Percentiles rank a stretch among this genome's conserved stretches.
Conservation (phyloP, 306 rosid genomes). For the Gillenia trifoliata region DNA sequence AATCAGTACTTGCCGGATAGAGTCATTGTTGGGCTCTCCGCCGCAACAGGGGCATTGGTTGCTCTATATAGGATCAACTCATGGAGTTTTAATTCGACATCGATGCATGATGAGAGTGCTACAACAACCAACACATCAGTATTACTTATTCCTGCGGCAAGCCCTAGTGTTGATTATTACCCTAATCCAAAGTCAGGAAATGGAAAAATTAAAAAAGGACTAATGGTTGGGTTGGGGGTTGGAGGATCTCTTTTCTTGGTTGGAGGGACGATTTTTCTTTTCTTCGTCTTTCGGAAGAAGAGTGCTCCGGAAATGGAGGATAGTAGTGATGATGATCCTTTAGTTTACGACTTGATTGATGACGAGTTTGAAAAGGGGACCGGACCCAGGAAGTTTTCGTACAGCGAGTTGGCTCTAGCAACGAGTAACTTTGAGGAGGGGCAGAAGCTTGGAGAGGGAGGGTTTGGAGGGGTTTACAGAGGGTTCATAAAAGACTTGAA, state of each 20-base stretch:
- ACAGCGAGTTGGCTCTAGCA: neutral
- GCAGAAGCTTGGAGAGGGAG: slow-evolving; percentile 13
- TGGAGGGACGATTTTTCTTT: neutral
- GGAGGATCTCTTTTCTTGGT: neutral
- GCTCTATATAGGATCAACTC: no score
- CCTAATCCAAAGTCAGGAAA: neutral
- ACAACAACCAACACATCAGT: no score
- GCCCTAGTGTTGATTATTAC: neutral
- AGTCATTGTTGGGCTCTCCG: no score
- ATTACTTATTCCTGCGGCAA: neutral
- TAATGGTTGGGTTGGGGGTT: neutral
- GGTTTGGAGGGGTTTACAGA: slow-evolving; percentile 9
- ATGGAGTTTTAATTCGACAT: no score
- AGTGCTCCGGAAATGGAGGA: no score
- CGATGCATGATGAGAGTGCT: no score
- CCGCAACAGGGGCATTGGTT: no score
- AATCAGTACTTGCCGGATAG: no score
- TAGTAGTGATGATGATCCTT: neutral
- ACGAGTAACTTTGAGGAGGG: neutral
- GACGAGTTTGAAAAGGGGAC: neutral
- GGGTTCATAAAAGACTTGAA: slow-evolving; percentile 1
- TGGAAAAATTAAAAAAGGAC: neutral
- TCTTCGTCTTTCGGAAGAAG: neutral
- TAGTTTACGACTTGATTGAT: neutral
- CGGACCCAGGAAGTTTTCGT: slow-evolving; percentile 4